Evolutionary conservation across 2,329 filamentous ascomycete species (phyloP).

Genomic region (Penicillium olsonii): DNA sequence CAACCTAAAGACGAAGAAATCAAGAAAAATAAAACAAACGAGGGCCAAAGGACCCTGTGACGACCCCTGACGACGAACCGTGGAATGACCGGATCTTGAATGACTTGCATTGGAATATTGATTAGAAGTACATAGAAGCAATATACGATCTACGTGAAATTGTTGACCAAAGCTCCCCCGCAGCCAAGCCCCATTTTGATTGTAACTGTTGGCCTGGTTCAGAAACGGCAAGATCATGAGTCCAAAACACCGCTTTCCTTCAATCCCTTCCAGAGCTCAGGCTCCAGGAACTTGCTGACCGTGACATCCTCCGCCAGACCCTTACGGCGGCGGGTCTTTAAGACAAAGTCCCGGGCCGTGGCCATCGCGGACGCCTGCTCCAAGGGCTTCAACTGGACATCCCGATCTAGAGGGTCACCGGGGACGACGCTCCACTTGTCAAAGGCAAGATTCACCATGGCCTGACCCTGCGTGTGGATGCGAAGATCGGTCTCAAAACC

Average conservation of each 20-base stretch:
- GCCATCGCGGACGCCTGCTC: slow-evolving; percentile 87
- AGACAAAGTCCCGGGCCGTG: slow-evolving; percentile 90
- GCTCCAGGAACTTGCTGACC: slow-evolving; percentile 94
- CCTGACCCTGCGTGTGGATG: slow-evolving; percentile 92
- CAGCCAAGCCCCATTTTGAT: slow-evolving; percentile 9
- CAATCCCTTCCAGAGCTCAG: slow-evolving; percentile 84
- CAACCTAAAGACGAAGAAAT: too few species aligned
- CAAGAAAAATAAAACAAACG: not conserved
- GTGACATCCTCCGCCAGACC: slow-evolving; percentile 93
- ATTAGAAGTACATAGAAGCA: slow-evolving; percentile 27
- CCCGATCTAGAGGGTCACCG: slow-evolving; percentile 88
- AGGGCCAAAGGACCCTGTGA: too few species aligned
- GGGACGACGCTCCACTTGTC: slow-evolving; percentile 96
- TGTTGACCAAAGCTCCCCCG: slow-evolving; percentile 9
- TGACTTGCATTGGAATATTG: slow-evolving; percentile 14
- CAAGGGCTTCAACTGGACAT: slow-evolving; percentile 76
- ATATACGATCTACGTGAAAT: slow-evolving; percentile 4
- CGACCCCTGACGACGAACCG: slow-evolving; percentile 2
- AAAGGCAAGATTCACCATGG: slow-evolving; percentile 87
- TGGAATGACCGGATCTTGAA: not conserved
- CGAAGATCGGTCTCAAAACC: slow-evolving; percentile 97
- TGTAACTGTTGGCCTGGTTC: not conserved
- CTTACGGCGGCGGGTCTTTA: slow-evolving; percentile 93
- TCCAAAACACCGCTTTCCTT: slow-evolving; percentile 88
- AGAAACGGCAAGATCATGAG: slow-evolving; percentile 37